Evolutionary conservation across 2,329 filamentous ascomycete genomes (phyloP), one percentile per base, ranked within the genome.

Genomic region (Fonsecaea multimorphosa): DNA sequence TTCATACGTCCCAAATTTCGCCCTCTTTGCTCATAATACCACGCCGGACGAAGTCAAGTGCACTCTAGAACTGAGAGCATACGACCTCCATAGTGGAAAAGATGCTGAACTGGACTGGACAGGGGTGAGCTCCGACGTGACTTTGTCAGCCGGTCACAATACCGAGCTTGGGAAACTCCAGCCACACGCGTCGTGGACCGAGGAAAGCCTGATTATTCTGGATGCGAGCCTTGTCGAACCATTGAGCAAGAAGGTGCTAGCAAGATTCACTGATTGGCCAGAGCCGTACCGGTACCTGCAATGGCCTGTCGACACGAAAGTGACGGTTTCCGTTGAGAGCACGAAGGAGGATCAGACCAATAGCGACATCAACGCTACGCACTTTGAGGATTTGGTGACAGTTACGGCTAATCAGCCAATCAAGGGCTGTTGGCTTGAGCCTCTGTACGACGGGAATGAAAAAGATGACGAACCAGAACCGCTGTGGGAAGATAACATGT

Each of bases 271-370:
- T 3, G 84, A 86, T 73, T 87, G 84, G 85, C 85, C 85, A 3
- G 84, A 86, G 72, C 85, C 85, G 38, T 80, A 86, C 71, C 86
- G 86, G 74, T 86, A 86, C 71, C 80, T 86, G 12, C 79, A 83
- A 65, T 80, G 86, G 66, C 78, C 79, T 11, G 14, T 22, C 24
- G 61, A 63, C 36, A 63, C 61, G 1, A 63, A 32, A 32, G 61
- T 63, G 14, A 36, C 24, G 2, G 29, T 58, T 19, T 52, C 53
- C 16, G 31, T 53, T 7, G 16, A 49, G 27, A 36, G 11, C 11
- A 27, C 58, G 1, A 16, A 55, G 24, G 12, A 19, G 29, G 86
- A 0, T 73, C 81, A 61, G 57, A 19, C 53, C 22, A 54, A 38
- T 40, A 40, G 19, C 24, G 32, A 22, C 8, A 1, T 34, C n/a